Percentiles rank a stretch among this genome's conserved stretches.
Conservation (phyloP, 352 stramenopile species). For the Globisporangium cylindrosporum region DNA sequence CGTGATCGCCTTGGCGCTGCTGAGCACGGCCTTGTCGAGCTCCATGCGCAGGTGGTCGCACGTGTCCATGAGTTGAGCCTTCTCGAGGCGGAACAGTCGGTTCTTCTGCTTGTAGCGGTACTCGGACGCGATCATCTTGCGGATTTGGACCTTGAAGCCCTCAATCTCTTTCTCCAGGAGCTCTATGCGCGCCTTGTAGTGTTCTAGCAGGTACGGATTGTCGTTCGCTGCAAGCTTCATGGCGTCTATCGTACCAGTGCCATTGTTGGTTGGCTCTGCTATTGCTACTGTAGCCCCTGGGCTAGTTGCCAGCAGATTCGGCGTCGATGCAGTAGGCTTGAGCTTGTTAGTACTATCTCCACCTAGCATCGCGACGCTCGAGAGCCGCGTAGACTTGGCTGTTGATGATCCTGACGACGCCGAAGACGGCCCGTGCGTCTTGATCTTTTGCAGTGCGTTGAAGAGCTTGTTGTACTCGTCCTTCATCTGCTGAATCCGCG, state of each 20-base stretch:
- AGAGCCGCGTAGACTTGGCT: constrained; percentile 1
- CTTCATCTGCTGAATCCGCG: constrained; percentile 53
- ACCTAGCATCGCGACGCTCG: background rate
- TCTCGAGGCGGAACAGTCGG: constrained; percentile 41
- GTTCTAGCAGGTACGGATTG: constrained; percentile 63
- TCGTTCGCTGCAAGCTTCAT: constrained; percentile 27
- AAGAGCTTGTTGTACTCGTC: constrained; percentile 78
- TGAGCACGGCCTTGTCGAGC: constrained; percentile 40
- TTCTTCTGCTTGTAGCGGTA: constrained; percentile 78
- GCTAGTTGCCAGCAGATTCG: background rate
- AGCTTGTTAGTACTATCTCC: background rate
- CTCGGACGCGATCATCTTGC: constrained; percentile 78
- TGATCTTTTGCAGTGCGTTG: constrained; percentile 59
- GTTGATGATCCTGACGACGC: background rate
- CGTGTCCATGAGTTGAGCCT: constrained; percentile 41
- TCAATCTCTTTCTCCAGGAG: constrained; percentile 56
- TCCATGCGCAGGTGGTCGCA: constrained; percentile 44
- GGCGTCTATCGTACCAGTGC: background rate
- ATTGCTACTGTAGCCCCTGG: background rate
- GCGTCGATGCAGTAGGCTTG: constrained; percentile 6
- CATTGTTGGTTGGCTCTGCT: background rate
- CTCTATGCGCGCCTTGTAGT: constrained; percentile 56
- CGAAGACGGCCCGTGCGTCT: constrained; percentile 20
- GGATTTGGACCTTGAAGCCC: constrained; percentile 62
- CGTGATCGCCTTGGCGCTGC: constrained; percentile 32